Conservation (phyloP, 345 rosid species). For the Acer negundo region DNA sequence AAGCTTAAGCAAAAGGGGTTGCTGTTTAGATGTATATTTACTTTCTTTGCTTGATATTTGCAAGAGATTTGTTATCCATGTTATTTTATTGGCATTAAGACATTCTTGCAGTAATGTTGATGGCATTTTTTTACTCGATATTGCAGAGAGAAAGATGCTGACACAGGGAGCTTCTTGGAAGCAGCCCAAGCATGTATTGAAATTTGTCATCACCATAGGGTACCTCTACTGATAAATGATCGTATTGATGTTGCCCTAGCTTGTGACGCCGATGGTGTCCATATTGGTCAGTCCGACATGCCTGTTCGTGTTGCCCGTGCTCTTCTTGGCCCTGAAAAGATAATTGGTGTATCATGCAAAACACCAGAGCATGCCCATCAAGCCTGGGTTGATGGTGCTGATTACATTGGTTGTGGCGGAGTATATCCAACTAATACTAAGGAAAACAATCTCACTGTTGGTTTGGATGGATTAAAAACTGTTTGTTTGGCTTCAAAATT, state of each 20-base stretch:
- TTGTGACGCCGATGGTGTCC: constrained; percentile 88
- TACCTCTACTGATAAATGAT: constrained; percentile 80
- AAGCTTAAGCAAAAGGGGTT: background rate
- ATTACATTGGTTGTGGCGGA: constrained; percentile 95
- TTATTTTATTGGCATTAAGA: background rate
- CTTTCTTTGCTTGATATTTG: background rate
- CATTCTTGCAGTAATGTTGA: background rate
- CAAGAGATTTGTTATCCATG: background rate
- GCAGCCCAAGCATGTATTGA: constrained; percentile 69
- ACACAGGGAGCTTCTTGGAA: constrained; percentile 63
- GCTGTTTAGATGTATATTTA: background rate
- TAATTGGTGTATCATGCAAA: constrained; percentile 89
- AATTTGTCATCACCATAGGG: constrained; percentile 55
- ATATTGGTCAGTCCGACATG: constrained; percentile 89
- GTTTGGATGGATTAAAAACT: constrained; percentile 74
- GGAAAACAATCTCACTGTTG: constrained; percentile 69
- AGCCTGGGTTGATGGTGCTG: constrained; percentile 89
- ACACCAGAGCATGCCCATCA: constrained; percentile 74
- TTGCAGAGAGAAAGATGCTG: constrained; percentile 74
- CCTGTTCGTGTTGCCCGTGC: constrained; percentile 57
- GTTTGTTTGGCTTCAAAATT: constrained; percentile 77
- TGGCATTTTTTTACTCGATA: constrained; percentile 9
- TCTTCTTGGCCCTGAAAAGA: constrained; percentile 88
- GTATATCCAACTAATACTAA: constrained; percentile 80
- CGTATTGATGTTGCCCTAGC: constrained; percentile 86